These are phyloP conservation scores for Acanthamoeba culbertsoni DNA, from an alignment of 208 protist genomes.

Conservation along the genomic window DNA sequence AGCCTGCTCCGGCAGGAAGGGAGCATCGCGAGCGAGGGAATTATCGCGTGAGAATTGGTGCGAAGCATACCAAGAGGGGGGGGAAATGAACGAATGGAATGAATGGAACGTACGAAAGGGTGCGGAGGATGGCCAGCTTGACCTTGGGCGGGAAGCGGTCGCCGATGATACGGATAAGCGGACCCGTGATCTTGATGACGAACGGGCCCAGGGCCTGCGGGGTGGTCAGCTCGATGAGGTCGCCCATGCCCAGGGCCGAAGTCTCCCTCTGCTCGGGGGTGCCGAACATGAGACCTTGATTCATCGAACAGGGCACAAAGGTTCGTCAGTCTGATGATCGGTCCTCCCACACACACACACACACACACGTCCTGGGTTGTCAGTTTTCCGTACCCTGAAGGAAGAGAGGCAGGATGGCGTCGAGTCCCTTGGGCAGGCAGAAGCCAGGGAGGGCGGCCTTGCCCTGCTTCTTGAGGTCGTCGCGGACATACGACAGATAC, in stretches of 20 bases:
- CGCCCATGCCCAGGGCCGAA: constrained; percentile 56
- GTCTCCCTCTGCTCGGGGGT: constrained; percentile 47
- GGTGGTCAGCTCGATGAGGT: constrained; percentile 78
- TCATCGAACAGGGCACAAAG: no score
- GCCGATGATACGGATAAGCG: constrained; percentile 88
- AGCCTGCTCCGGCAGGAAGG: not conserved
- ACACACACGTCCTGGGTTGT: no score
- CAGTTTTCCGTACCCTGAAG: constrained; percentile 71
- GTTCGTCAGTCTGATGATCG: no score
- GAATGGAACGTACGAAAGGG: constrained; percentile 56
- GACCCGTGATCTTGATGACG: constrained; percentile 85
- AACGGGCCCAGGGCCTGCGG: constrained; percentile 78
- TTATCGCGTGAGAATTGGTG: not conserved
- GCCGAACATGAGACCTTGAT: constrained; percentile 43
- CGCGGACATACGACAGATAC: constrained; percentile 39
- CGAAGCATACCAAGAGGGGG: constrained; percentile 21
- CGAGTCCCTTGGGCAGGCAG: constrained; percentile 80
- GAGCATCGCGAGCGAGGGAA: not conserved
- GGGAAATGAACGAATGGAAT: not conserved
- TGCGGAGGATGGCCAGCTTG: constrained; percentile 85
- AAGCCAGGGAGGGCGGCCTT: constrained; percentile 73
- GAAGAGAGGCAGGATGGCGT: constrained; percentile 81
- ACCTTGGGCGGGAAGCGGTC: constrained; percentile 86
- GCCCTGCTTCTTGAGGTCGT: constrained; percentile 52
- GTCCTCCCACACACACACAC: no score